Conservation (phyloP, 2,329 filamentous ascomycete genomes). For the Lithohypha guttulata region DNA sequence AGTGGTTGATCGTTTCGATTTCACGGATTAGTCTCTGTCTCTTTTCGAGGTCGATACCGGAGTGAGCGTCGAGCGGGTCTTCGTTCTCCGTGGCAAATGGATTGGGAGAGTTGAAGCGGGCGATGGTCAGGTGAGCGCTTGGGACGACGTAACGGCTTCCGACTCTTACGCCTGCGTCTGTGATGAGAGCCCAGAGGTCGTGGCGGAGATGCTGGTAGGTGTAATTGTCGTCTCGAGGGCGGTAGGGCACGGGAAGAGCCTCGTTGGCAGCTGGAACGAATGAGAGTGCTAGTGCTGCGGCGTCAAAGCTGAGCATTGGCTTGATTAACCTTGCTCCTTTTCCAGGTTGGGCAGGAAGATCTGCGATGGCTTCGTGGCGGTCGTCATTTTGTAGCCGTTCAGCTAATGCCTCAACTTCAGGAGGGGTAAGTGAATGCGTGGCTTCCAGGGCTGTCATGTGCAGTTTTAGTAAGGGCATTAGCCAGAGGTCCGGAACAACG, state of each 20-base stretch:
- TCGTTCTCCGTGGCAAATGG: conserved; percentile 43
- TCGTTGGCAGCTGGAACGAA: conserved; percentile 72
- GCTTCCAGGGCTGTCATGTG: conserved; percentile 82
- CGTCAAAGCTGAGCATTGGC: conserved; percentile 73
- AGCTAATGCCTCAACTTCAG: conserved; percentile 57
- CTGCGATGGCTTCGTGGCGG: conserved; percentile 37
- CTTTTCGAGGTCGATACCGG: conserved; percentile 38
- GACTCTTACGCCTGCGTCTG: conserved; percentile 54
- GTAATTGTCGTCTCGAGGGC: conserved; percentile 48
- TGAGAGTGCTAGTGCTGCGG: conserved; percentile 73
- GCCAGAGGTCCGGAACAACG: conserved; percentile 71
- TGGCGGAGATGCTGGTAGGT: conserved; percentile 85
- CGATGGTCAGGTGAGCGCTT: conserved; percentile 81
- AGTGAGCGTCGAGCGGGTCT: conserved; percentile 30
- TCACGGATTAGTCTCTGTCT: conserved; percentile 54
- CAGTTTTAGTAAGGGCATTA: conserved; percentile 67
- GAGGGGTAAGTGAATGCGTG: conserved; percentile 62
- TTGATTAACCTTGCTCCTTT: conserved; percentile 69
- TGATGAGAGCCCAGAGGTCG: conserved; percentile 58
- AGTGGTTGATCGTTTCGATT: conserved; percentile 67
- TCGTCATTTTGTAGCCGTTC: conserved; percentile 42
- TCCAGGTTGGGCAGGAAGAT: conserved; percentile 44
- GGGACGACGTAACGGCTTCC: conserved; percentile 77
- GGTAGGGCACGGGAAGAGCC: conserved; percentile 18
- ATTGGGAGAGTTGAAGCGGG: conserved; percentile 59